Conservation (phyloP, 768 basidiomycete genomes). For the Hemileccinum rubropunctum region DNA sequence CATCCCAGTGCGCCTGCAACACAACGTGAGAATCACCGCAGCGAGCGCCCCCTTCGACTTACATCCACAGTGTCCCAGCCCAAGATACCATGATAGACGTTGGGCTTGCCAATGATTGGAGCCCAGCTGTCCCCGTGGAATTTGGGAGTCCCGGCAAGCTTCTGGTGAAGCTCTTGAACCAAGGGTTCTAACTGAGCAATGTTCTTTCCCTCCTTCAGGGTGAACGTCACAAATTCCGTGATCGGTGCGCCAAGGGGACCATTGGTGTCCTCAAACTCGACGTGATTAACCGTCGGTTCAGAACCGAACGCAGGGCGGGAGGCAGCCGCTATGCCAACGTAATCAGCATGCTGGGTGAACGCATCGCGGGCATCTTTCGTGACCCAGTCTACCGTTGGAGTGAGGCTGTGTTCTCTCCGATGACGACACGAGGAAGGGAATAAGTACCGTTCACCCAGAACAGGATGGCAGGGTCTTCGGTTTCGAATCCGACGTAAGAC, state of each 20-base stretch:
- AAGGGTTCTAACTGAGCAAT: conserved; percentile 21
- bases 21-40: neutral
- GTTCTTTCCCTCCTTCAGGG: conserved; percentile 23
- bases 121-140: conserved; percentile 33
- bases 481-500: conserved; percentile 29
- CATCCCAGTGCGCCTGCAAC: conserved; percentile 35
- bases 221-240: conserved; percentile 35
- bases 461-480: conserved; percentile 23
- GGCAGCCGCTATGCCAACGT: neutral
- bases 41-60: neutral
- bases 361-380: conserved; percentile 18
- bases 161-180: conserved; percentile 20
- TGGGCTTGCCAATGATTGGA: conserved; percentile 14
- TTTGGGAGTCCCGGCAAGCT: conserved; percentile 16
- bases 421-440: neutral
- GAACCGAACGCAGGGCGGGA: conserved; percentile 17
- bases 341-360: conserved; percentile 10
- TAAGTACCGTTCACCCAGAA: conserved; percentile 30
- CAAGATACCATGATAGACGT: conserved; percentile 29
- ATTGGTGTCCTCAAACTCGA: conserved; percentile 21
- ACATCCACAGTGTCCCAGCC: conserved; percentile 39
- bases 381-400: conserved; percentile 23
- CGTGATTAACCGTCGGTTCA: conserved; percentile 14
- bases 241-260: conserved; percentile 23
- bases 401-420: conserved; percentile 6